phyloP scores from a whole-genome alignment of 2,329 filamentous ascomycete genomes.

The Anthostomella pinea region DNA sequence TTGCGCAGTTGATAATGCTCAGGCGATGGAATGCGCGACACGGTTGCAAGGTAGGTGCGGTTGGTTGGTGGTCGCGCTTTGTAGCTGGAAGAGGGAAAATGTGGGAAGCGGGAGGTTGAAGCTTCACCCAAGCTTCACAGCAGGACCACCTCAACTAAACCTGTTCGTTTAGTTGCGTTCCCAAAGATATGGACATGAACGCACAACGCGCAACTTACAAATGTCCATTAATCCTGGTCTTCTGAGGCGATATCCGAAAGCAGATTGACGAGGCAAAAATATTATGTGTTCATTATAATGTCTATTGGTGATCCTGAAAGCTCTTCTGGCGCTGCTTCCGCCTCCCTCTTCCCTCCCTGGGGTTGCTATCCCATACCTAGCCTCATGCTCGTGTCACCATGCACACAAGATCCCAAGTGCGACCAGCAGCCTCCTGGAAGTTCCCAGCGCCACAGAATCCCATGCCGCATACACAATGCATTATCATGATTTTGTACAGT shows the following conservation, averaged over 20 bases:
- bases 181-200: too few relatives aligned
- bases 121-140: slow-evolving; percentile 16
- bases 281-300: slow-evolving; percentile 8
- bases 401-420: slow-evolving; percentile 8
- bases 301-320: slow-evolving; percentile 7
- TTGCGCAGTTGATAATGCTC: too few relatives aligned
- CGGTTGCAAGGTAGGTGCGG: too few relatives aligned
- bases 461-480: slow-evolving; percentile 21
- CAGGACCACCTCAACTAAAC: too few relatives aligned
- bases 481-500: slow-evolving; percentile 27
- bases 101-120: slow-evolving; percentile 4
- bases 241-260: neutral
- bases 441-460: slow-evolving; percentile 12
- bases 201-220: too few relatives aligned
- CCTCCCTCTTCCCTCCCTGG: slow-evolving; percentile 1
- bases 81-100: slow-evolving; percentile 4
- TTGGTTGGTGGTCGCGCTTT: too few relatives aligned
- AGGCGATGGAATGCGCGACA: too few relatives aligned
- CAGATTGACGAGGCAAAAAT: neutral
- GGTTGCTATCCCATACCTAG: slow-evolving; percentile 3
- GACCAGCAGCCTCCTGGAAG: slow-evolving; percentile 9
- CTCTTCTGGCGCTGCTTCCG: neutral
- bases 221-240: too few relatives aligned
- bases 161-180: too few relatives aligned
- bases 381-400: slow-evolving; percentile 1